These are phyloP conservation scores for Boletellus sp. DNA, from an alignment of 1,284 basidiomycete genomes.

Conservation along the genomic window DNA sequence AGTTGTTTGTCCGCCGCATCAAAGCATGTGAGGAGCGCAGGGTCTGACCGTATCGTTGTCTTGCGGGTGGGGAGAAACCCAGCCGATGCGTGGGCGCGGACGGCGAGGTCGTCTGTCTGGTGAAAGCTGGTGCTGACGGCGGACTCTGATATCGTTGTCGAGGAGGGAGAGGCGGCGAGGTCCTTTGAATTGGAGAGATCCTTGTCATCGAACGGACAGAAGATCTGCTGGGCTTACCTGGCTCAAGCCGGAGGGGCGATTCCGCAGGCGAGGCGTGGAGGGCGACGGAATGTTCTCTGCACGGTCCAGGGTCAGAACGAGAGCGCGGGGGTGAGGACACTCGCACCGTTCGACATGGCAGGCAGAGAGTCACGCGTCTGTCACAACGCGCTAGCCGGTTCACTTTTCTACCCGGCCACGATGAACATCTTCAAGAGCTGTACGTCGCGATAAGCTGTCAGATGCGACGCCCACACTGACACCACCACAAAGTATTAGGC, in stretches of 20 bases:
- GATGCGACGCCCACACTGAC: constrained; percentile 13
- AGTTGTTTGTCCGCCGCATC: constrained; percentile 69
- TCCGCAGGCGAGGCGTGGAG: constrained; percentile 16
- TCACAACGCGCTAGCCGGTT: constrained; percentile 21
- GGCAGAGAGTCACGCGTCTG: constrained; percentile 22
- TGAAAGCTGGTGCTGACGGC: constrained; percentile 20
- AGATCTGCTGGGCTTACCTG: constrained; percentile 14
- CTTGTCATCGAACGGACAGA: neutral
- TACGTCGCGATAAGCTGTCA: constrained; percentile 42
- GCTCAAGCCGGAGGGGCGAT: constrained; percentile 7
- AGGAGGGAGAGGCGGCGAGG: constrained; percentile 27
- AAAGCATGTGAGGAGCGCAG: constrained; percentile 64
- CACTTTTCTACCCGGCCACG: constrained; percentile 25
- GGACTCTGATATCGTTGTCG: constrained; percentile 33
- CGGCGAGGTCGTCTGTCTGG: constrained; percentile 18
- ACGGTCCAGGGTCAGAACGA: neutral
- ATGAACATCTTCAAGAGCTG: constrained; percentile 83
- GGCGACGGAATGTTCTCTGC: constrained; percentile 2
- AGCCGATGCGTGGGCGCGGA: constrained; percentile 26
- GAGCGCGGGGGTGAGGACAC: neutral
- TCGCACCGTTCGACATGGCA: constrained; percentile 21
- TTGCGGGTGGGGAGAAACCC: constrained; percentile 35
- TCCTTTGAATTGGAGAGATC: constrained; percentile 9
- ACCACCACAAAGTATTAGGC: constrained; percentile 66
- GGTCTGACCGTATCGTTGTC: constrained; percentile 56